Base-by-base conservation (phyloP, 371 early-diverging fungal genomes). In the Dentiscutata heterogama region DNA sequence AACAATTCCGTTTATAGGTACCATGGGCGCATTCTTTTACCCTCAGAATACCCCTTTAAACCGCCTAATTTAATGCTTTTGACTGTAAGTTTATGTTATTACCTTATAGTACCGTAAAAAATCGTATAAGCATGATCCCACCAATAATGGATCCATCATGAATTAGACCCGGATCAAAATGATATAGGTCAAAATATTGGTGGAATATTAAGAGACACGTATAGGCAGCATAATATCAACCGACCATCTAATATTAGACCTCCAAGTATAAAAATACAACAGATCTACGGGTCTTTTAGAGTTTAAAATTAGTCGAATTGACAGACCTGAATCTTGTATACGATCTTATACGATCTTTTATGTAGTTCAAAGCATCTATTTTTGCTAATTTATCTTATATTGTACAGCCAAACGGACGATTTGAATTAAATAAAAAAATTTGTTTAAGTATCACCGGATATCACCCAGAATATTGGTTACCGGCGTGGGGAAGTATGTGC, bases 381-480 rank as follows among this genome's bases (percentile, higher is more conserved):
- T 46, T 46, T 63, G 31, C 11, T 53, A 10, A 13, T 27, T 74
- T 77, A 39, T 54, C 50, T 46, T 46, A 46, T 39, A 46, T 46
- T 46, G 10, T 64, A 20, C 85, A 93, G 93, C 95, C 95, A 0
- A 96, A 94, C 82, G 96, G 98, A 14, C 92, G 99, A 8, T 98
- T 98, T 85, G 95, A 97, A 83, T 85, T 95, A 29, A 90, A 94
- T 83, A 96, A 94, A 80, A 96, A 98, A 84, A 96, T 98, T 2
- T 98, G 99, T 82, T 87, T 98, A 51, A 95, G 94, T 78, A 95
- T 97, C 61, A 97, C 97, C 50, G 96, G 94, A 35, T 95, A 94
- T 86, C 98, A 98, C 86, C 97, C 97, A 25, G 95, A 98, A 86
- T 93, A 89, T 79, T 98, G 99, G 98, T 93, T 96, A 77, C 98